Conservation (phyloP, 768 basidiomycete species). For the Leccinum variicolor region DNA sequence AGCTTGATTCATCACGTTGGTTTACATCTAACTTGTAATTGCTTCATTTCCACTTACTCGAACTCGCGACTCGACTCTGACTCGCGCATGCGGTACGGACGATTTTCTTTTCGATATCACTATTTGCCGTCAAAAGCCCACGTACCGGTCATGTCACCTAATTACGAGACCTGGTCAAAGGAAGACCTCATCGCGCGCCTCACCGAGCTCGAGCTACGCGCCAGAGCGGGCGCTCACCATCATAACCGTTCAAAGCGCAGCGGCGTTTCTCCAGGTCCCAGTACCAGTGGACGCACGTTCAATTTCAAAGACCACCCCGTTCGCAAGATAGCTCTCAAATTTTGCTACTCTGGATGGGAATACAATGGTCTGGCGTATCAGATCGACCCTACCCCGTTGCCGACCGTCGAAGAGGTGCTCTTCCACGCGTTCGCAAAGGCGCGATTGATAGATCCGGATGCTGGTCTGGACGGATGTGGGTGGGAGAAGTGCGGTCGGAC, state of each 20-base stretch:
- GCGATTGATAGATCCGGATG: constrained; percentile 68
- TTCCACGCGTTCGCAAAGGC: constrained; percentile 77
- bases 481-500: constrained; percentile 94
- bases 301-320: constrained; percentile 65
- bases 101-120: constrained; percentile 32
- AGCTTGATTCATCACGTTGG: not conserved
- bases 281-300: constrained; percentile 41
- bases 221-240: constrained; percentile 5
- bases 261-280: constrained; percentile 8
- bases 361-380: constrained; percentile 92
- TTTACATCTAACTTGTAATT: not conserved
- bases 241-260: constrained; percentile 14
- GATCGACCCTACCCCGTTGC: constrained; percentile 61
- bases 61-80: not conserved
- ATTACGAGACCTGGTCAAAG: constrained; percentile 57
- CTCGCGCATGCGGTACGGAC: constrained; percentile 29
- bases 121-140: constrained; percentile 28
- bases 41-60: not conserved
- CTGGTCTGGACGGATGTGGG: constrained; percentile 79
- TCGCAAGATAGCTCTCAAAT: constrained; percentile 91
- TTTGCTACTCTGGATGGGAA: constrained; percentile 90
- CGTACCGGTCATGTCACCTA: constrained; percentile 34
- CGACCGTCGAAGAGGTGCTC: constrained; percentile 88
- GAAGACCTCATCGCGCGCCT: constrained; percentile 71
- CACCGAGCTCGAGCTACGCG: constrained; percentile 46